Conservation (phyloP, 2,329 filamentous ascomycete genomes). For the Sporothrix protearum region DNA sequence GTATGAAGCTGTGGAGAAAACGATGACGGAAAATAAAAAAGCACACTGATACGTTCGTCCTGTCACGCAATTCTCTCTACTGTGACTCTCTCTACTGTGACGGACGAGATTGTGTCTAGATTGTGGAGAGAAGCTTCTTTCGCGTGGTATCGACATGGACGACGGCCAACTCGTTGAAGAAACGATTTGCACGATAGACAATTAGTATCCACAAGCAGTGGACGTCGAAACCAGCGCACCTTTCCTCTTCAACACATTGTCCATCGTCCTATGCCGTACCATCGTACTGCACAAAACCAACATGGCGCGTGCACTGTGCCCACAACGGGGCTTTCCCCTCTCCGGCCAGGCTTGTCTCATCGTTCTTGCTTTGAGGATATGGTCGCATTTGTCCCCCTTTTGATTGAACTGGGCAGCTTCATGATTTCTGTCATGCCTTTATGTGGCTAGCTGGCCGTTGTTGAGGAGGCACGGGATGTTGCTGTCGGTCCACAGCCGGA, state of each 20-base stretch:
- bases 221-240: not conserved
- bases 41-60: not conserved
- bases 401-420: not conserved
- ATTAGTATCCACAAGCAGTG: not conserved
- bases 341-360: not conserved
- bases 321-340: not conserved
- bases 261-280: no score
- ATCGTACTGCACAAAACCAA: constrained; percentile 3
- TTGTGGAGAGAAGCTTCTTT: not conserved
- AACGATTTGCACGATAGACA: not conserved
- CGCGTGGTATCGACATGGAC: not conserved
- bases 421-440: not conserved
- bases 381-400: not conserved
- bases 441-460: no score
- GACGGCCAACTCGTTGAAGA: not conserved
- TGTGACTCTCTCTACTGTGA: not conserved
- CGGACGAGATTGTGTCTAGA: not conserved
- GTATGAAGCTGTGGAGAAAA: not conserved
- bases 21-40: not conserved
- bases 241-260: constrained; percentile 1
- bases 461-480: not conserved
- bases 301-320: not conserved
- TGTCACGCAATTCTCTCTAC: not conserved
- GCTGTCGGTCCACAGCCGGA: not conserved
- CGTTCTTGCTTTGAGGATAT: not conserved